These are phyloP conservation scores for Neurospora tetrasperma DNA, from an alignment of 495 filamentous ascomycete genomes.

Conservation along the genomic window DNA sequence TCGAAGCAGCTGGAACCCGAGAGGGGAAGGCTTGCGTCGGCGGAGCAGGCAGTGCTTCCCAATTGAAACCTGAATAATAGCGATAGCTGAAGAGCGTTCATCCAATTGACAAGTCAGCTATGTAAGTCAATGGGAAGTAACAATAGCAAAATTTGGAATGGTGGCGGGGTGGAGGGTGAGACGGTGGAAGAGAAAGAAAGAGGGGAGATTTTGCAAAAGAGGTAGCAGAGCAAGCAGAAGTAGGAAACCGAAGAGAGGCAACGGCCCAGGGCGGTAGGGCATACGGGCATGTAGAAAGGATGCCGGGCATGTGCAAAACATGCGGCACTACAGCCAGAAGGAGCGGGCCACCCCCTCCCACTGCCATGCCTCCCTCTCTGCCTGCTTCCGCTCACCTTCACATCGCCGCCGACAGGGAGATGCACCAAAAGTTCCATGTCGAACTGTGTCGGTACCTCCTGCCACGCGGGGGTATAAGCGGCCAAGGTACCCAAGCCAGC, in stretches of 20 bases:
- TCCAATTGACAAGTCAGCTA: conserved; percentile 1
- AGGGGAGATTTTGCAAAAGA: conserved; percentile 3
- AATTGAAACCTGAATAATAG: background rate
- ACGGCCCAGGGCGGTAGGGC: background rate
- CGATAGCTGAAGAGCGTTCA: background rate
- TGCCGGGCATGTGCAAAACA: background rate
- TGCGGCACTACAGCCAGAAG: background rate
- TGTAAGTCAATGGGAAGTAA: background rate
- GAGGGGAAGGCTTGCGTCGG: background rate
- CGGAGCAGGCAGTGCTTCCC: background rate
- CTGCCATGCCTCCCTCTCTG: background rate
- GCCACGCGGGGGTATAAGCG: background rate
- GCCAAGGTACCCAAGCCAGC: background rate
- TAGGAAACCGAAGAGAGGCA: background rate
- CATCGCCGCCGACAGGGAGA: background rate
- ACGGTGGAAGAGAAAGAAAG: conserved; percentile 1
- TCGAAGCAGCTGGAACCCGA: background rate
- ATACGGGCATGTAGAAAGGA: background rate
- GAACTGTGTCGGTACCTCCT: background rate
- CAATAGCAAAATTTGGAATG: background rate
- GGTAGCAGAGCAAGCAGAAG: background rate
- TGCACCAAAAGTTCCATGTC: background rate
- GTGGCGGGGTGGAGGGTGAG: background rate
- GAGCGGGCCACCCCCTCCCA: background rate
- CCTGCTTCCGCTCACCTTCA: background rate